Evolutionary conservation across 2,329 filamentous ascomycete species (phyloP).

Genomic region (Coniella lustricola): DNA sequence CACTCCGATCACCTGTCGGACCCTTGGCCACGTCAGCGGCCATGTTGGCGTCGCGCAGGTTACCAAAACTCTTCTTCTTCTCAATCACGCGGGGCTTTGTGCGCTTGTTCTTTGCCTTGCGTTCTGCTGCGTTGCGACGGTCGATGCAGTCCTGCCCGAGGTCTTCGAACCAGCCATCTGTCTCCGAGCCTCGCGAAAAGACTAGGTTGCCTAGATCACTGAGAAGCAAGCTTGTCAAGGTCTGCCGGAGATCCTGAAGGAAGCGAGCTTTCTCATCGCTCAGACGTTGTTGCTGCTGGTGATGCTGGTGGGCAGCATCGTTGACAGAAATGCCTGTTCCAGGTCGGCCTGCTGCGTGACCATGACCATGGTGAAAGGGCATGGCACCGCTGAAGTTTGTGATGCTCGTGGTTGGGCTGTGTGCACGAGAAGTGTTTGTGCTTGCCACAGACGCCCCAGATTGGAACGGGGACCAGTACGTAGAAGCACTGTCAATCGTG

Average conservation of each 20-base stretch:
- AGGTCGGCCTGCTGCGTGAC: constrained; percentile 48
- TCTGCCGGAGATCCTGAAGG: constrained; percentile 68
- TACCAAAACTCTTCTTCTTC: constrained; percentile 63
- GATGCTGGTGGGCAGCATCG: constrained; percentile 58
- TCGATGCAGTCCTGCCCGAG: constrained; percentile 61
- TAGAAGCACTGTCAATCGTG: constrained; percentile 67
- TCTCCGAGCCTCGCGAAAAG: constrained; percentile 85
- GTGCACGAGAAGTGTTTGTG: constrained; percentile 50
- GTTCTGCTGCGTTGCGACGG: constrained; percentile 49
- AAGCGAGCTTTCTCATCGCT: constrained; percentile 71
- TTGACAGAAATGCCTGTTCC: constrained; percentile 61
- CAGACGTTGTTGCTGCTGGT: constrained; percentile 54
- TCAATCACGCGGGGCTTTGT: constrained; percentile 48
- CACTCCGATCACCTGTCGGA: constrained; percentile 18
- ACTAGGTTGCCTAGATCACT: constrained; percentile 85
- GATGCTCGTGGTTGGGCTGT: constrained; percentile 56
- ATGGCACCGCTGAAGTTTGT: constrained; percentile 48
- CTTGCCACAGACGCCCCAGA: constrained; percentile 54
- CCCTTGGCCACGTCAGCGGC: constrained; percentile 28
- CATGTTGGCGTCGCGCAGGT: constrained; percentile 50
- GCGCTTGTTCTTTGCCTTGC: constrained; percentile 39
- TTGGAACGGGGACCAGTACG: constrained; percentile 86
- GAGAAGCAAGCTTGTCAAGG: constrained; percentile 73
- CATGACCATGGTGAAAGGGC: constrained; percentile 39
- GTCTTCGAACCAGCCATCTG: constrained; percentile 76